Conservation (phyloP, 768 basidiomycete genomes). For the Xerocomellus amylosporus region DNA sequence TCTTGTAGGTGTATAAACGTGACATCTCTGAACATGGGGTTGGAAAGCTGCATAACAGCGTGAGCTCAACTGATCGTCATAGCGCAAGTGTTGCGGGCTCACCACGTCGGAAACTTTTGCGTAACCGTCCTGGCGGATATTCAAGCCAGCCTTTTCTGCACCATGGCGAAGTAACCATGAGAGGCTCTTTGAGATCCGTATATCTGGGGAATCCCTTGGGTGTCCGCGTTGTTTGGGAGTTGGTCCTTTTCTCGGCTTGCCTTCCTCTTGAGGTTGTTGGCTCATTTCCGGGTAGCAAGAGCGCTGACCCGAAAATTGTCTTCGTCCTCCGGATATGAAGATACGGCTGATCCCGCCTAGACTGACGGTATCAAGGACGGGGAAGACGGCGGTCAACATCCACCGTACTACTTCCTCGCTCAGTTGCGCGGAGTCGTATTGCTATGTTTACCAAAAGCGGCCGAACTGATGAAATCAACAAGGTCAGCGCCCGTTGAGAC, state of each 20-base stretch:
- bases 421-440: not conserved
- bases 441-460: not conserved
- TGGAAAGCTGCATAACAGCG: slow-evolving; percentile 50
- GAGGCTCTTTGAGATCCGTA: slow-evolving; percentile 79
- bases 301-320: slow-evolving; percentile 2
- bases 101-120: slow-evolving; percentile 82
- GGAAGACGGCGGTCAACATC: slow-evolving; percentile 11
- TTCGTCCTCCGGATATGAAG: not conserved
- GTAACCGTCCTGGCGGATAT: slow-evolving; percentile 83
- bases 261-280: slow-evolving; percentile 7
- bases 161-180: slow-evolving; percentile 93
- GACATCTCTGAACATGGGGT: slow-evolving; percentile 64
- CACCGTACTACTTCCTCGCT: not conserved
- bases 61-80: slow-evolving; percentile 1
- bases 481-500: no score
- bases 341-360: not conserved
- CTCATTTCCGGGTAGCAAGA: slow-evolving; percentile 8
- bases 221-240: slow-evolving; percentile 54
- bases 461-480: not conserved
- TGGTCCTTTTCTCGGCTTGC: slow-evolving; percentile 9
- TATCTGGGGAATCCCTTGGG: slow-evolving; percentile 61
- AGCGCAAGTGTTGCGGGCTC: slow-evolving; percentile 31
- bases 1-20: slow-evolving; percentile 53
- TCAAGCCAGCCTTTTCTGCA: slow-evolving; percentile 68
- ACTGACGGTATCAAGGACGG: not conserved